Conservation (phyloP, 805 yeast genomes). For the Spathaspora sp. region DNA sequence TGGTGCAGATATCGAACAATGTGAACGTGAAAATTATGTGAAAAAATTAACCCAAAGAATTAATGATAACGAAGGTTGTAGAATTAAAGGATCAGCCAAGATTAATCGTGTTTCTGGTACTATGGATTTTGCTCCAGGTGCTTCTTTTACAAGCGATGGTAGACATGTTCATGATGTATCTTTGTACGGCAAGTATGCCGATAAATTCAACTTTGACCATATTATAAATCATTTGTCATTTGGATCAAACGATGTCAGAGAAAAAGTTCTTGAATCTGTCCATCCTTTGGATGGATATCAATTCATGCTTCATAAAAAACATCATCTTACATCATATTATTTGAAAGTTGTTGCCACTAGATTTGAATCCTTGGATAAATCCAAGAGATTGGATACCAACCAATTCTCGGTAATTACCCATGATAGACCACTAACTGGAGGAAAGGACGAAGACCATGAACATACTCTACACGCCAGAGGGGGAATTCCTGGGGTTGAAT, state of each 20-base stretch:
- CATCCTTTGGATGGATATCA: slow-evolving; percentile 65
- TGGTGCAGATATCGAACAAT: slow-evolving; percentile 82
- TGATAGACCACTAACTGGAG: slow-evolving; percentile 81
- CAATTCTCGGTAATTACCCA: slow-evolving; percentile 89
- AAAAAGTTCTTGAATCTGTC: slow-evolving; percentile 28
- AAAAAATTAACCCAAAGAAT: slow-evolving; percentile 53
- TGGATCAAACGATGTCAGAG: slow-evolving; percentile 43
- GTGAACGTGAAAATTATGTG: slow-evolving; percentile 87
- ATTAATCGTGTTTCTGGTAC: slow-evolving; percentile 87
- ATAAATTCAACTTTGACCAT: slow-evolving; percentile 74
- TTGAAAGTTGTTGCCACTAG: slow-evolving; percentile 89
- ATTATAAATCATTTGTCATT: slow-evolving; percentile 76
- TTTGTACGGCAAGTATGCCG: slow-evolving; percentile 52
- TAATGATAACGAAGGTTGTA: slow-evolving; percentile 71
- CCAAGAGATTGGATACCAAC: slow-evolving; percentile 62
- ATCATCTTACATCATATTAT: slow-evolving; percentile 70
- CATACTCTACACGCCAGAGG: slow-evolving; percentile 78
- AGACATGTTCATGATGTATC: slow-evolving; percentile 85
- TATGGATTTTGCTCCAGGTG: slow-evolving; percentile 95
- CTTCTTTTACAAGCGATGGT: slow-evolving; percentile 54
- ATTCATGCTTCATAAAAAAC: slow-evolving; percentile 44
- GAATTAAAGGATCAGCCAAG: slow-evolving; percentile 72
- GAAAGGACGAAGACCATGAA: slow-evolving; percentile 87
- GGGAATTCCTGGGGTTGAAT: slow-evolving; percentile 86
- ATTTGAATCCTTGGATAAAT: slow-evolving; percentile 61